phyloP scores from a whole-genome alignment of 805 yeast species.

The Ogataea nonfermentans region DNA sequence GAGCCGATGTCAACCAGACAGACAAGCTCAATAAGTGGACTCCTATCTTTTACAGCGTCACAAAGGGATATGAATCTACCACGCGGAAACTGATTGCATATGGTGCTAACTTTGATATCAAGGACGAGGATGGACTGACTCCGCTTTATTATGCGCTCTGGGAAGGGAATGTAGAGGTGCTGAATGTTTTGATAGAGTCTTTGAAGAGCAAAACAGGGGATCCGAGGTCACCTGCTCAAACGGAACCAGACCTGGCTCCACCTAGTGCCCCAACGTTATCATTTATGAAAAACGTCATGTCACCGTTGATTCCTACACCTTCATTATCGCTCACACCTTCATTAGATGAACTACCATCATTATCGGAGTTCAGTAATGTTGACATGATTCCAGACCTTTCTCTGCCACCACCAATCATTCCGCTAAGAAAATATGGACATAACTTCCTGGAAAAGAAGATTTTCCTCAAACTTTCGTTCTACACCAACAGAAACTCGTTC shows the following conservation, averaged over 20 bases:
- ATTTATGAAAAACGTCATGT: conserved; percentile 12
- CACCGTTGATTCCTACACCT: conserved; percentile 10
- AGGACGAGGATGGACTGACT: conserved; percentile 76
- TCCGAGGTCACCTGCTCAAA: not conserved
- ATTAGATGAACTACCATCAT: conserved; percentile 8
- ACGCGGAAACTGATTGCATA: conserved; percentile 66
- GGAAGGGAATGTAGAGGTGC: conserved; percentile 87
- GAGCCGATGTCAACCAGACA: conserved; percentile 70
- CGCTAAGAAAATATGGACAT: conserved; percentile 91
- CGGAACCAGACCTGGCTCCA: conserved; percentile 2
- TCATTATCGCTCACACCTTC: conserved; percentile 7
- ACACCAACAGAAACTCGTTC: conserved; percentile 45
- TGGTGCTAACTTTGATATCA: conserved; percentile 66
- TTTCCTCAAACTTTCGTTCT: conserved; percentile 72
- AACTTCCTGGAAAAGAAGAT: conserved; percentile 90
- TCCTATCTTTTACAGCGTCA: conserved; percentile 86
- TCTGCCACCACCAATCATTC: conserved; percentile 94
- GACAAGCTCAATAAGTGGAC: conserved; percentile 94
- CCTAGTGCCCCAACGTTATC: conserved; percentile 21
- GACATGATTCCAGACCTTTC: conserved; percentile 88
- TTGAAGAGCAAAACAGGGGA: conserved; percentile 6
- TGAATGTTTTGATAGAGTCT: conserved; percentile 58
- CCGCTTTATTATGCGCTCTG: conserved; percentile 89
- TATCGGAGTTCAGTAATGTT: conserved; percentile 36
- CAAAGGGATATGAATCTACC: conserved; percentile 73